Evolutionary conservation across 352 stramenopile species (phyloP), one percentile per base, ranked within the genome.

Genomic region (Globisporangium splendens): DNA sequence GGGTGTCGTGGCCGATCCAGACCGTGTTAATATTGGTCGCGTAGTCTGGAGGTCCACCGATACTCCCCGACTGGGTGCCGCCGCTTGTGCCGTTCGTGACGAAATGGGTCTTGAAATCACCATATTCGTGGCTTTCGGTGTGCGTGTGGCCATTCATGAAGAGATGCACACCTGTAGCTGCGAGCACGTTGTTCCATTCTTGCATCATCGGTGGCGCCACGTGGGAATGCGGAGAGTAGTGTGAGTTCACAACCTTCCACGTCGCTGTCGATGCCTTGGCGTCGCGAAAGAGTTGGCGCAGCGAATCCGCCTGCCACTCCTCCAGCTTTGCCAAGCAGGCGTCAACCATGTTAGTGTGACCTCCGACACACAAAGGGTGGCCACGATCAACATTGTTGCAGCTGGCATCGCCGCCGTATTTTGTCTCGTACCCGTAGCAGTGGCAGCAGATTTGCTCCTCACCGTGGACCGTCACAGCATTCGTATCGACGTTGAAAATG

Each of bases 61-160:
- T 86, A 44, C 78, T 85, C 69, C 89, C 82, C 46, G 75, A 88
- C 56, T 86, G 79, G 35, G 89, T 91, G 17, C 81, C 81, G 14
- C 81, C 79, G 8, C 81, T 79, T 20, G 79, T 79, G 42, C 77
- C 79, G 44, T 91, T 91, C 38, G 81, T 88, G 33, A 89, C 64
- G 33, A 91, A 89, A 42, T 89, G 82, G 10, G 81, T 91, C 41
- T 87, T 86, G 54, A 88, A 91, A 11, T 56, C 58, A 6, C 62
- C 77, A 43, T 80, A 86, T 43, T 90, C 77, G 63, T 91, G 81
- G 50, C 77, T 86, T 66, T 89, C 79, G 28, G 74, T 79, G 53
- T 91, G 81, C 3, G 77, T 91, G 67, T 91, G 81, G 38, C 82
- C 82, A 61, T 89, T 89, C 44, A 91, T 79, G 60, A 72, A 89